These are phyloP conservation scores for Cinnamomum chago DNA, from an alignment of 164 flowering plant species.

Conservation along the genomic window DNA sequence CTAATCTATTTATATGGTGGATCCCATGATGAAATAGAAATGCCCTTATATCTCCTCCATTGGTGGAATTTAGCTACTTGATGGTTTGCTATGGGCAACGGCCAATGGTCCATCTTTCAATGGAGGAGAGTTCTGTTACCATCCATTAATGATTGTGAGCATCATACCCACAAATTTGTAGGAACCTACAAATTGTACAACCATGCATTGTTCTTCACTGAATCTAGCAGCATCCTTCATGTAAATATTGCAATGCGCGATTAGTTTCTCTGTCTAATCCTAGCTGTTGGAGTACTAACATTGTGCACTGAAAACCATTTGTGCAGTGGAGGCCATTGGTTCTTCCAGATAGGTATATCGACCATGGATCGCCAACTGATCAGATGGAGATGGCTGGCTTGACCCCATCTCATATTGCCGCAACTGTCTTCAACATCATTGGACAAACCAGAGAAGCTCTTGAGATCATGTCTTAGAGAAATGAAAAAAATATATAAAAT, in stretches of 20 bases:
- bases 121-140: not conserved
- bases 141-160: not conserved
- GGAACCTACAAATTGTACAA: not conserved
- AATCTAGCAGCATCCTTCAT: too few species aligned
- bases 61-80: not conserved
- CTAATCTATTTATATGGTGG: not conserved
- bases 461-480: constrained; percentile 43
- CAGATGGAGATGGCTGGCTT: constrained; percentile 81
- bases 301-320: constrained; percentile 6
- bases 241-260: too few species aligned
- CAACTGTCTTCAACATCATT: constrained; percentile 67
- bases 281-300: constrained; percentile 3
- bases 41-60: not conserved
- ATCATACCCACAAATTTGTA: not conserved
- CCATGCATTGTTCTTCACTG: not conserved
- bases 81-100: too few species aligned
- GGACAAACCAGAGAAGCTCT: constrained; percentile 87
- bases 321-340: constrained; percentile 95
- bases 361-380: constrained; percentile 82
- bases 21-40: too few species aligned
- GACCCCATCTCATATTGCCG: constrained; percentile 85
- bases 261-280: not conserved
- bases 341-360: constrained; percentile 90
- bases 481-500: not conserved
- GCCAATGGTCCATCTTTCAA: too few species aligned